Conservation (phyloP, 495 filamentous ascomycete genomes). For the Pseudevernia furfuracea region DNA sequence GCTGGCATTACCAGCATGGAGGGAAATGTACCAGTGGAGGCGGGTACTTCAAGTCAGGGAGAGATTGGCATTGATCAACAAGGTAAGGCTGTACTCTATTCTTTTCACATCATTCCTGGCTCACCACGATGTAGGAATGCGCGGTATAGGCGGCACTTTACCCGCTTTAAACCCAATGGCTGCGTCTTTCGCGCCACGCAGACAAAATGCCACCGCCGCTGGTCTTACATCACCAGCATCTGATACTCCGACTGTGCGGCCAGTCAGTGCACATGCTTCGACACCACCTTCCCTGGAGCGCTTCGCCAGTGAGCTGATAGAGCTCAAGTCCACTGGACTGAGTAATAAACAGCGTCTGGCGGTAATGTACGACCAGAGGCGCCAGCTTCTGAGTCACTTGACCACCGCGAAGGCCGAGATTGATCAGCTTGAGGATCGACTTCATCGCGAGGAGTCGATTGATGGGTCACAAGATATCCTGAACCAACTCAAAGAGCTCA, state of each 20-base stretch:
- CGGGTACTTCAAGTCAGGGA: not conserved
- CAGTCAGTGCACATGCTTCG: not conserved
- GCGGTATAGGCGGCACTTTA: not conserved
- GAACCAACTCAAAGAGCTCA: not conserved
- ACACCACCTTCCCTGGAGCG: not conserved
- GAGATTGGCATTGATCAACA: not conserved
- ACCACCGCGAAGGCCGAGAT: not conserved
- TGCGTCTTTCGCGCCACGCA: not conserved
- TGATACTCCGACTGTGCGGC: not conserved
- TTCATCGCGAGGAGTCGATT: not conserved
- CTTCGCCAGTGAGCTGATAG: not conserved
- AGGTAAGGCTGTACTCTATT: not conserved
- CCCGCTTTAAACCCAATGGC: not conserved
- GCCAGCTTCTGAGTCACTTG: constrained; percentile 3
- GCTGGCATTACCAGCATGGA: not conserved
- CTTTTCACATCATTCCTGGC: not conserved
- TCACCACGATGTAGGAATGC: not conserved
- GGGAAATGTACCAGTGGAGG: not conserved
- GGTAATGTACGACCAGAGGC: not conserved
- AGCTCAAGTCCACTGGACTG: not conserved
- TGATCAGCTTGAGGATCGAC: not conserved
- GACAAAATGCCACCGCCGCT: not conserved
- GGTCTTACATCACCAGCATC: not conserved
- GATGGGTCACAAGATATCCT: not conserved
- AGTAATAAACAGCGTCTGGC: not conserved